phyloP scores from a whole-genome alignment of 164 flowering plant genomes.

The Kingdonia uniflora region DNA sequence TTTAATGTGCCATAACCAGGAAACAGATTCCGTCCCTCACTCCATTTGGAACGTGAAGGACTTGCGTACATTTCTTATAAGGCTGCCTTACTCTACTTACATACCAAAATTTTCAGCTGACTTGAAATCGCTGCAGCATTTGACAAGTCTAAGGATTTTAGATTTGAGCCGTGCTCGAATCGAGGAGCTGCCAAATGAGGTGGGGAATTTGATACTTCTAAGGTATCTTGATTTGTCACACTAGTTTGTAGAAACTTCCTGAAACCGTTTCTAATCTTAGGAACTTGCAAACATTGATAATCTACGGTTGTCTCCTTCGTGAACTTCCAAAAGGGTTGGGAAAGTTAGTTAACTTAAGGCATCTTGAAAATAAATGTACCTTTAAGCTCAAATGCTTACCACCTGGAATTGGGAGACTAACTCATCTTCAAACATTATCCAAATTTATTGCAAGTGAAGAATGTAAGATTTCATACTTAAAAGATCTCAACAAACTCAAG shows the following conservation, averaged over 20 bases:
- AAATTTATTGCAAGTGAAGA: background rate
- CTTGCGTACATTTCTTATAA: background rate
- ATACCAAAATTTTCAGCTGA: background rate
- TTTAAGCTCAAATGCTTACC: background rate
- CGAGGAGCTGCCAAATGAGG: background rate
- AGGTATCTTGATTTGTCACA: constrained; percentile 4
- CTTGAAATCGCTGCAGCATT: background rate
- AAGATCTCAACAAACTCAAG: background rate
- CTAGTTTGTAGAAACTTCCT: background rate
- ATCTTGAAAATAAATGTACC: background rate
- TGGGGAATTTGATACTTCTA: background rate
- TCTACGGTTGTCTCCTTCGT: background rate
- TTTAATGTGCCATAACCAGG: background rate
- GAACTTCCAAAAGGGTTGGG: constrained; percentile 2
- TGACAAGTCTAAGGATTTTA: background rate
- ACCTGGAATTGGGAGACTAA: background rate
- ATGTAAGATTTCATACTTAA: background rate
- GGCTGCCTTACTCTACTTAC: background rate
- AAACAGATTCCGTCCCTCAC: background rate
- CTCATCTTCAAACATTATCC: background rate
- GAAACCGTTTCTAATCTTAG: background rate
- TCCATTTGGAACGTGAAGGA: background rate
- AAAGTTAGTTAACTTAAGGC: background rate
- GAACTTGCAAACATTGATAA: constrained; percentile 1
- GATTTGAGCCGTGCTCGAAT: background rate